Base-by-base conservation (phyloP, 139 green algal species). In the Ettlia oleoabundans region DNA sequence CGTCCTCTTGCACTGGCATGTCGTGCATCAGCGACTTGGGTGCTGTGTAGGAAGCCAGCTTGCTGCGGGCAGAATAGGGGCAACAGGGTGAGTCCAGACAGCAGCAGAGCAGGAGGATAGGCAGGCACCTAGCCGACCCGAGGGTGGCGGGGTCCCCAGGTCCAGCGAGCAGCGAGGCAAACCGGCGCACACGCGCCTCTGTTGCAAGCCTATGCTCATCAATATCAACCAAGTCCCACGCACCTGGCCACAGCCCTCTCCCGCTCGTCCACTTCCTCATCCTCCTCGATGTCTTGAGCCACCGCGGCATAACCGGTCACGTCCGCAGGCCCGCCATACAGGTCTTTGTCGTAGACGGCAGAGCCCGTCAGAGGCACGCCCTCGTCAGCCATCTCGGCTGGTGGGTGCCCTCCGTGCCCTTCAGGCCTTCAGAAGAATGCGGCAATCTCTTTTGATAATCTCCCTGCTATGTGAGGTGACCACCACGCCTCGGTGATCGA, bases 21-120 rank as follows among this genome's bases (percentile, higher is more conserved):
- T 93, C 92, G 30, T 69, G 61, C 73, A 95, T 67, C 33, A 96
- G 28, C 7, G 83, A 79, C 86, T 96, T 94, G n/a, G 92, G 92
- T 0, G 92, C 92, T 6, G 92, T 96, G 83, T 92, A 96, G 4
- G 87, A 90, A 4, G 89, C 77, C 73, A 96, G 85, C 77, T 95
- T 95, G 71, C 92, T 95, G 92, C 86, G 80, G 28, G 41, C 30
- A 8, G 62, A 32, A 51, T 10, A 53, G 0, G 43, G 1, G 6
- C 2, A 19, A 7, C 1, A 30, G 22, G 26, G 18, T 78, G 70
- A 37, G 2, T 1, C 43, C 26, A 69, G 62, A 19, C 21, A 24
- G 28, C 28, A 72, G 33, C 65, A 76, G 13, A 58, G 40, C 19
- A n/a, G n/a, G n/a, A n/a, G n/a, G n/a, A n/a, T n/a, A n/a, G 24